Evolutionary conservation across 1,284 basidiomycete genomes (phyloP).

Genomic region (Agroathelia rolfsii): DNA sequence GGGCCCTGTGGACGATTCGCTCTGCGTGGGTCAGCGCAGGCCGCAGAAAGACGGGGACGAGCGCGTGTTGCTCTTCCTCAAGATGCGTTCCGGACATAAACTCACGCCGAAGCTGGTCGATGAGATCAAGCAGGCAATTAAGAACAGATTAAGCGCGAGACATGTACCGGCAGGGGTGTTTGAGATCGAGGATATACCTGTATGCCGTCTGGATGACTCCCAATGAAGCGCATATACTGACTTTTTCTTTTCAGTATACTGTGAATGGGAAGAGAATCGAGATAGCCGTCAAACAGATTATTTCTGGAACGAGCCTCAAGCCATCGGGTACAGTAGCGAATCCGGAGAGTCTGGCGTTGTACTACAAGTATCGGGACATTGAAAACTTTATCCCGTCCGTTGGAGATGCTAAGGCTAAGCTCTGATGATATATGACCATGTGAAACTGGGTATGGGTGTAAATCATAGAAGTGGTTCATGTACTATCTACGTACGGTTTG

Average conservation of each 20-base stretch:
- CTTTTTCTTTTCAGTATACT: slow-evolving; percentile 38
- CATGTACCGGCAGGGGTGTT: slow-evolving; percentile 67
- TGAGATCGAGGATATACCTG: slow-evolving; percentile 53
- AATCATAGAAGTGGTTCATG: too few relatives aligned
- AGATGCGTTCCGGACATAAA: slow-evolving; percentile 50
- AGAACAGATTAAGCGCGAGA: slow-evolving; percentile 56
- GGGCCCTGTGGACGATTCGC: slow-evolving; percentile 52
- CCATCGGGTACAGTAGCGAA: slow-evolving; percentile 66
- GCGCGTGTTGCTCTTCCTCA: slow-evolving; percentile 78
- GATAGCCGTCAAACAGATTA: slow-evolving; percentile 64
- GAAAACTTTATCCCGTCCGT: too few relatives aligned
- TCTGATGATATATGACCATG: too few relatives aligned
- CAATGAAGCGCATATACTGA: slow-evolving; percentile 2
- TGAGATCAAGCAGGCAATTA: slow-evolving; percentile 50
- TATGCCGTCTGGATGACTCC: slow-evolving; percentile 22
- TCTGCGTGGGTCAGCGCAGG: slow-evolving; percentile 78
- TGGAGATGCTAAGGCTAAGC: too few relatives aligned
- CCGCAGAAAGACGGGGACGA: slow-evolving; percentile 69
- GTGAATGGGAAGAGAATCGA: slow-evolving; percentile 70
- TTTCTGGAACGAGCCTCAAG: slow-evolving; percentile 48
- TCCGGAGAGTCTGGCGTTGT: slow-evolving; percentile 49
- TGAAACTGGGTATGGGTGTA: too few relatives aligned
- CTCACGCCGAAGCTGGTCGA: slow-evolving; percentile 39
- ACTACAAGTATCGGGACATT: slow-evolving; percentile 49
- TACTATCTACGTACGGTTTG: too few relatives aligned